phyloP scores from a whole-genome alignment of 768 basidiomycete genomes.

The Lanmaoa rubissima region DNA sequence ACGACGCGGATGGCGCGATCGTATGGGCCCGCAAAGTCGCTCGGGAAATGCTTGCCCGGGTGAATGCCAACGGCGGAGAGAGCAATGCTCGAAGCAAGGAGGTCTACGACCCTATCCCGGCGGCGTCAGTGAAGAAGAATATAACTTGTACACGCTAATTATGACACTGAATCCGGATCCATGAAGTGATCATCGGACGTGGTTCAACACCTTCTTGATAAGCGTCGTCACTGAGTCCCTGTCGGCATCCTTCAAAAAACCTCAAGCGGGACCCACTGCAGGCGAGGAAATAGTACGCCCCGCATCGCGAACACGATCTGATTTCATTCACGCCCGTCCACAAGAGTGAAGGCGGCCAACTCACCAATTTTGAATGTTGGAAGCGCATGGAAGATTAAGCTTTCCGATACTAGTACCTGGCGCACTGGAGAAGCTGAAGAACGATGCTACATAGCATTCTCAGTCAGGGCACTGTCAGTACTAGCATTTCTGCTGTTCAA shows the following conservation, averaged over 20 bases:
- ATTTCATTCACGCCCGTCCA: not conserved
- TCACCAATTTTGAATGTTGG: not conserved
- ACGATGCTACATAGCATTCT: no score
- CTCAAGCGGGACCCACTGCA: not conserved
- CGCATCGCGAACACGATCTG: not conserved
- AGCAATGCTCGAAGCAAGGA: no score
- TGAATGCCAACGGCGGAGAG: no score
- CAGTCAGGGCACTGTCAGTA: not conserved
- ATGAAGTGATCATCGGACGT: not conserved
- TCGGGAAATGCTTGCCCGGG: no score
- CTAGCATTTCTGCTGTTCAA: not conserved
- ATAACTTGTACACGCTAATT: not conserved
- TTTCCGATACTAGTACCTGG: no score
- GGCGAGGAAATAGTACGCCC: no score
- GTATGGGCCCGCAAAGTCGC: no score
- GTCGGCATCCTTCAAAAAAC: not conserved
- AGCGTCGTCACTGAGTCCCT: not conserved
- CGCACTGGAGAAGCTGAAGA: not conserved
- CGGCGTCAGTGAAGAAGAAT: not conserved
- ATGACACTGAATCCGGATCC: not conserved
- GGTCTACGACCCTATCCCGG: no score
- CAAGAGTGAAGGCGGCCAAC: not conserved
- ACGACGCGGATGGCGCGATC: no score
- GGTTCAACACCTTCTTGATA: not conserved
- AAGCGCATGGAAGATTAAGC: not conserved